Conservation (phyloP, 2,329 filamentous ascomycete species). For the Aschersonia sp. region DNA sequence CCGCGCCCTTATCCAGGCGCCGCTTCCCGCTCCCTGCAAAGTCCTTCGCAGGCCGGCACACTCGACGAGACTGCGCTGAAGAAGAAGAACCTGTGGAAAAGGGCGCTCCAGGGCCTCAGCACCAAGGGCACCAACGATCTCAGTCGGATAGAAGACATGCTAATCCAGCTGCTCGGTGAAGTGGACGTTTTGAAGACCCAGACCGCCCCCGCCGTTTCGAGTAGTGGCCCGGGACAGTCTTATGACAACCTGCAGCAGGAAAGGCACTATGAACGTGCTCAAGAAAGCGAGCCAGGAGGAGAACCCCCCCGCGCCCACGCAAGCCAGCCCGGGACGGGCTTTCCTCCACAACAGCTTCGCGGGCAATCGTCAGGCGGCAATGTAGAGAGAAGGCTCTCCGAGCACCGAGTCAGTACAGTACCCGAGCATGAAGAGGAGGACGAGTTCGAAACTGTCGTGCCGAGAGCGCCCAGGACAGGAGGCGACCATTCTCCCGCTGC, state of each 20-base stretch:
- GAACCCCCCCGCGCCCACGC: conserved; percentile 54
- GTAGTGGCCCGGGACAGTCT: conserved; percentile 42
- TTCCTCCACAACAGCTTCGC: conserved; percentile 16
- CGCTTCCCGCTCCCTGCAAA: conserved; percentile 43
- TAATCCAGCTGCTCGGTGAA: conserved; percentile 82
- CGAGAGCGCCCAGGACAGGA: conserved; percentile 16
- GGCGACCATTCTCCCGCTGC: conserved; percentile 46
- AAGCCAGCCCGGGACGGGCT: conserved; percentile 31
- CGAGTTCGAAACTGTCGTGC: conserved; percentile 34
- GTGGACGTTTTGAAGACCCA: conserved; percentile 69
- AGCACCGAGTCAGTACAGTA: conserved; percentile 81
- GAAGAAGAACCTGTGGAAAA: conserved; percentile 85
- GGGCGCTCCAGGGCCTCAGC: conserved; percentile 82
- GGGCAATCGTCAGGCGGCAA: conserved; percentile 23
- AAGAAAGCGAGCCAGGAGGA: conserved; percentile 73
- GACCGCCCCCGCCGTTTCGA: conserved; percentile 24
- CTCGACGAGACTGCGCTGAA: conserved; percentile 51
- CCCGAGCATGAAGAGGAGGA: conserved; percentile 66
- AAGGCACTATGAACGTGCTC: conserved; percentile 51
- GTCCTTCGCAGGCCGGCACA: conserved; percentile 38
- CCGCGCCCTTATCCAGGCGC: conserved; percentile 69
- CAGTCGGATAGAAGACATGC: conserved; percentile 76
- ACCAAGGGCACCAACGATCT: conserved; percentile 80
- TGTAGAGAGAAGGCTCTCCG: conserved; percentile 45
- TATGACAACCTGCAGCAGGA: conserved; percentile 53